phyloP scores from a whole-genome alignment of 306 rosid species.

The Cotoneaster glaucophyllus region DNA sequence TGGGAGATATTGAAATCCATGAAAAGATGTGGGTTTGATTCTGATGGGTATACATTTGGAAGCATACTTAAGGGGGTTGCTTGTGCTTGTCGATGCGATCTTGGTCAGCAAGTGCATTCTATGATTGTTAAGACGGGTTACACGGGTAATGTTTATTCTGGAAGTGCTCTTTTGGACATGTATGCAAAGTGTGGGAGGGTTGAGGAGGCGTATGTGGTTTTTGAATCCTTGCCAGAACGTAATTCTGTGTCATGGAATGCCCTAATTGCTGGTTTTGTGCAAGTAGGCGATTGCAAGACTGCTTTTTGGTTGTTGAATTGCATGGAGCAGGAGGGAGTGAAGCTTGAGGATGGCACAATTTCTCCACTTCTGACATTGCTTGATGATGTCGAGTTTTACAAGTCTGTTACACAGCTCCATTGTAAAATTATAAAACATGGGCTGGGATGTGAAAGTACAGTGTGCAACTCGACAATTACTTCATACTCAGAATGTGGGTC shows the following conservation, averaged over 20 bases:
- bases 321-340: conserved; percentile 52
- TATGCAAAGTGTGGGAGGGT: conserved; percentile 70
- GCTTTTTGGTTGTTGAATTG: conserved; percentile 42
- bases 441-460: conserved; percentile 30
- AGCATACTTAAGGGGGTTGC: conserved; percentile 67
- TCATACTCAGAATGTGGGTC: conserved; percentile 69
- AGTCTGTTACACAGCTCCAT: conserved; percentile 47
- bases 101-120: conserved; percentile 63
- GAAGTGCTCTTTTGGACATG: conserved; percentile 81
- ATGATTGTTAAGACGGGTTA: conserved; percentile 51
- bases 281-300: conserved; percentile 36
- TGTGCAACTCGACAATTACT: conserved; percentile 60
- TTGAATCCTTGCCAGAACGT: conserved; percentile 37
- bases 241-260: conserved; percentile 75
- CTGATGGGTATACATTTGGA: conserved; percentile 63
- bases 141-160: conserved; percentile 39
- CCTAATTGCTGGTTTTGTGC: conserved; percentile 54
- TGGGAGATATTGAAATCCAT: conserved; percentile 41
- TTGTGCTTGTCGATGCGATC: conserved; percentile 15
- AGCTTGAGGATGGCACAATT: conserved; percentile 61
- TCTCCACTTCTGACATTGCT: conserved; percentile 77
- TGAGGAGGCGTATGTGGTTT: conserved; percentile 51
- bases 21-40: conserved; percentile 35
- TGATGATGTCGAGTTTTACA: conserved; percentile 35
- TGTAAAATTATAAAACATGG: conserved; percentile 64